Percentiles rank a stretch among this genome's conserved stretches.
These are phyloP conservation scores for Nepenthes mirabilis DNA, from an alignment of 148 eudicot genomes.

Conservation along the genomic window DNA sequence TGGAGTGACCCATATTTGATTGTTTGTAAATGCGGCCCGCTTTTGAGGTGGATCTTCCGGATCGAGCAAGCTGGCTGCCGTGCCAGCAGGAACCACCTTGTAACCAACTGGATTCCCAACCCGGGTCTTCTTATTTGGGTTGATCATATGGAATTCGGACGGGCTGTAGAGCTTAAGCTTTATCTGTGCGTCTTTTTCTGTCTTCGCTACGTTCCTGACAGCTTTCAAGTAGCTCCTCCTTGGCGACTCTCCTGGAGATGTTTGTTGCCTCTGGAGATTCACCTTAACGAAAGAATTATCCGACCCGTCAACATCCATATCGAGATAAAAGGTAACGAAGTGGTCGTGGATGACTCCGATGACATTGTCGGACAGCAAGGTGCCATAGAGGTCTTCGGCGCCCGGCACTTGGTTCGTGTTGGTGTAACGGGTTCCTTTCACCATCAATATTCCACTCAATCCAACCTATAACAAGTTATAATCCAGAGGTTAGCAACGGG, in stretches of 20 bases:
- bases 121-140: constrained; percentile 58
- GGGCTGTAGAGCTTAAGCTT: constrained; percentile 90
- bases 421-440: constrained; percentile 60
- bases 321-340: constrained; percentile 74
- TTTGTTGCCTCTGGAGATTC: constrained; percentile 40
- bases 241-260: constrained; percentile 51
- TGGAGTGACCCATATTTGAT: constrained; percentile 95
- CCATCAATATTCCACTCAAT: constrained; percentile 88
- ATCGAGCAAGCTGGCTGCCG: constrained; percentile 87
- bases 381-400: constrained; percentile 56
- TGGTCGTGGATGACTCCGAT: constrained; percentile 94
- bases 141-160: constrained; percentile 65
- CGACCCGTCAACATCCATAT: constrained; percentile 79
- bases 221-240: constrained; percentile 81
- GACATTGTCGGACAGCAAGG: constrained; percentile 76
- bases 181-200: constrained; percentile 87
- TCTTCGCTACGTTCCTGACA: constrained; percentile 62
- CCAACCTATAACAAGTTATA: constrained; percentile 45
- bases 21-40: constrained; percentile 81
- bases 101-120: constrained; percentile 93
- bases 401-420: constrained; percentile 70
- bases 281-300: constrained; percentile 95
- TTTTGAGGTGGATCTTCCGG: constrained; percentile 82
- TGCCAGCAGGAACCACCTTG: constrained; percentile 81
- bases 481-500: neutral